Evolutionary conservation across 108 stramenopile genomes (phyloP), one percentile per base, ranked within the genome.

Genomic region (Seminavis robusta): DNA sequence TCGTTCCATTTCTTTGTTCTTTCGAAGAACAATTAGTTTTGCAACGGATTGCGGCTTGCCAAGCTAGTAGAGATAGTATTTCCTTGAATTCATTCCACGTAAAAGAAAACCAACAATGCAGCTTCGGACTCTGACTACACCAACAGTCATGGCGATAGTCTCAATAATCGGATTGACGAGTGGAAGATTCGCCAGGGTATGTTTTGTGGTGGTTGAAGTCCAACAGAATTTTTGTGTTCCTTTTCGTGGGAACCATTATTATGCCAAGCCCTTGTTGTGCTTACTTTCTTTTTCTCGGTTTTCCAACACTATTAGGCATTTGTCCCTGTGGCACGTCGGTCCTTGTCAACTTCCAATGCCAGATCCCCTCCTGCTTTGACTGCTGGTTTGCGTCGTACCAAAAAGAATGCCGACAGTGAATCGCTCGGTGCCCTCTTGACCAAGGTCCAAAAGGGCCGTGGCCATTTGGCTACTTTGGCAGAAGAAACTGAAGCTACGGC

Each of bases 361-460:
- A n/a, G n/a, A n/a, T n/a, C n/a, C n/a, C n/a, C n/a, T 26, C 16
- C 47, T 28, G 47, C 47, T 28, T 19, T 28, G 20, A 48, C 47
- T 3, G 47, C 47, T 24, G 47, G 47, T 23, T 9, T 48, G 19
- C 52, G 52, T 11, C 52, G 52, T n/a, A 29, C n/a, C n/a, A n/a
- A n/a, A n/a, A n/a, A n/a, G n/a, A n/a, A n/a, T n/a, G n/a, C n/a
- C n/a, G n/a, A n/a, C n/a, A n/a, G n/a, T n/a, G n/a, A n/a, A n/a
- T n/a, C n/a, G n/a, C n/a, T n/a, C n/a, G n/a, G n/a, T n/a, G n/a
- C n/a, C n/a, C n/a, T n/a, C n/a, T n/a, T n/a, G n/a, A 51, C 51
- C 8, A 56, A 50, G 27, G 42, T 31, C 11, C 26, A 56, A 65
- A 52, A 62, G n/a, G n/a, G n/a, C n/a, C n/a, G n/a, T n/a, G n/a